phyloP scores from a whole-genome alignment of 805 yeast species.

The Candida patagonica region DNA sequence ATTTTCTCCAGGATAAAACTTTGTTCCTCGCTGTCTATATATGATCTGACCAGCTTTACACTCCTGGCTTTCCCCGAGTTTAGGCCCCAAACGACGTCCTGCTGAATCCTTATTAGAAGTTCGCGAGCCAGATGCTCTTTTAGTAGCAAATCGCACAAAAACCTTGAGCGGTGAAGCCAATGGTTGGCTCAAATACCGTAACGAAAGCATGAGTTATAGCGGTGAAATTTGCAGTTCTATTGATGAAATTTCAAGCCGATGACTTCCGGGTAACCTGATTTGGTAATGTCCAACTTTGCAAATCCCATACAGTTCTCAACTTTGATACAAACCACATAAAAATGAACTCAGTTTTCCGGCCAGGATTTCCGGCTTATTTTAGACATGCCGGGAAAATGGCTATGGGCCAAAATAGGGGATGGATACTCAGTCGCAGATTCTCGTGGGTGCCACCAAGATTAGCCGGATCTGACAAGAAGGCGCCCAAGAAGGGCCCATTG shows the following conservation, averaged over 20 bases:
- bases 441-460: too few species aligned
- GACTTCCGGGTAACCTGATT: too few species aligned
- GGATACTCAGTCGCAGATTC: too few species aligned
- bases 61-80: constrained; percentile 66
- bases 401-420: too few species aligned
- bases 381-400: too few species aligned
- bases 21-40: constrained; percentile 91
- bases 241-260: too few species aligned
- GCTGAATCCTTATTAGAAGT: constrained; percentile 90
- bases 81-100: constrained; percentile 90
- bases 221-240: too few species aligned
- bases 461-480: background rate
- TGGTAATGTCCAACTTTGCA: too few species aligned
- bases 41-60: constrained; percentile 81
- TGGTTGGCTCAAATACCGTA: background rate
- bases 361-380: too few species aligned
- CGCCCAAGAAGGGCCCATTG: constrained; percentile 3
- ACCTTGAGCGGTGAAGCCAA: constrained; percentile 3
- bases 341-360: too few species aligned
- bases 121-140: constrained; percentile 91
- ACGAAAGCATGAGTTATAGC: constrained; percentile 5
- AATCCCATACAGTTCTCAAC: too few species aligned
- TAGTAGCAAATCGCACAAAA: constrained; percentile 76
- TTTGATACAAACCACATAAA: too few species aligned
- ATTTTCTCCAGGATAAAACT: constrained; percentile 89